Conservation (phyloP, 2,329 filamentous ascomycete genomes). For the Fusarium newnesense region DNA sequence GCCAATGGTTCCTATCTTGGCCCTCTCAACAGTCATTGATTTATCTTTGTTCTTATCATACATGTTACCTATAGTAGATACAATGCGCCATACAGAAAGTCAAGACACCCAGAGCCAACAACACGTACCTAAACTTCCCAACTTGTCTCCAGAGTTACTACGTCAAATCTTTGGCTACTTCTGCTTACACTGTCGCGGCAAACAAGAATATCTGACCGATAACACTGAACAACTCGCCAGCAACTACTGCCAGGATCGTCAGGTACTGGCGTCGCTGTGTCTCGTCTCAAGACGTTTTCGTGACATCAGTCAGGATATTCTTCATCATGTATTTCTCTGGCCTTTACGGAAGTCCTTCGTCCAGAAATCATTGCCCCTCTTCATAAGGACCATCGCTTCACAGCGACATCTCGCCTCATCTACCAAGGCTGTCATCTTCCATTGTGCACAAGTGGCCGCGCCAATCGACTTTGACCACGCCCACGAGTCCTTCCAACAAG, state of each 20-base stretch:
- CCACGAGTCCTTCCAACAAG: background rate
- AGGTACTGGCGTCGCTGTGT: slow-evolving; percentile 8
- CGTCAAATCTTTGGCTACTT: slow-evolving; percentile 21
- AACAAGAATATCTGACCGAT: background rate
- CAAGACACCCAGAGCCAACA: background rate
- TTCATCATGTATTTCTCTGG: slow-evolving; percentile 26
- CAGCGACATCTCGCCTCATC: slow-evolving; percentile 12
- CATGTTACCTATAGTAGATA: background rate
- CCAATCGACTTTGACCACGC: background rate
- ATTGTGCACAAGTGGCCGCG: background rate
- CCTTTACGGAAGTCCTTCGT: background rate
- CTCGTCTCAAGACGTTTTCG: slow-evolving; percentile 23
- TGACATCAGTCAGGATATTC: slow-evolving; percentile 11
- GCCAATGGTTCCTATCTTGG: background rate
- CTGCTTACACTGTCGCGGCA: slow-evolving; percentile 23
- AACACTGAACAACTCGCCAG: background rate
- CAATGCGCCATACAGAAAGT: background rate
- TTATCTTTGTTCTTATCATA: background rate
- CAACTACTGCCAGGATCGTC: background rate
- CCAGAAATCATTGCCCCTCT: slow-evolving; percentile 1
- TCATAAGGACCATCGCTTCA: slow-evolving; percentile 11
- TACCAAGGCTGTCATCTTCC: background rate
- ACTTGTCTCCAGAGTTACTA: slow-evolving; percentile 19
- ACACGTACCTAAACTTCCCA: background rate
- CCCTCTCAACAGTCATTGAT: background rate